Base-by-base conservation (phyloP, 176 grass and related monocot genomes). In the Pontederia paniculata region DNA sequence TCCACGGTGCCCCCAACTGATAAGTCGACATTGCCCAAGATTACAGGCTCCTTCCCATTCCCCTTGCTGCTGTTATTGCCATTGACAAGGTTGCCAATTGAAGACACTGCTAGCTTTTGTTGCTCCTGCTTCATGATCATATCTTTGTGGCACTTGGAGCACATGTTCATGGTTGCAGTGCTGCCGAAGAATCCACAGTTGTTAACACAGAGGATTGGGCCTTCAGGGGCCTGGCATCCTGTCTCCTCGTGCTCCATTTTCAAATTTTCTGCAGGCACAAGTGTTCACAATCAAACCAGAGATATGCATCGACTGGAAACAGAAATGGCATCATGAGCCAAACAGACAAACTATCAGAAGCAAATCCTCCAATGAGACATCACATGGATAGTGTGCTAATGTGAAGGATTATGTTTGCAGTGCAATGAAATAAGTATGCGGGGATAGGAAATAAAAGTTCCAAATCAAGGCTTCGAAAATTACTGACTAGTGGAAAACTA, bases 111-210 rank as follows among this genome's bases (percentile, higher is more conserved):
- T 49, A 76, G 65, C 1, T 65, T 78, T 60, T 19, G 20, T 47
- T 65, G 45, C 21, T 28, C 21, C 22, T 65, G 18, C 44, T 28
- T 42, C 9, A 51, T 8, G 7, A 42, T 50, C 21, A 17, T 44
- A 18, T 83, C 79, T 9, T 74, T 46, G 57, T 79, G 82, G 73
- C 84, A 88, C 67, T 79, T 82, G 1, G 84, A 88, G 52, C 84
- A 88, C 63, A 83, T 56, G 49, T 83, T 79, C 2, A 83, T 74
- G 0, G 79, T 76, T 17, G 80, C 73, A 20, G 75, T 15, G 57
- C 73, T 88, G 13, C 84, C 84, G 6, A 78, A 88, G 71, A 88
- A 88, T 42, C 84, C 84, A 49, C 84, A 88, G 47, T 79, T 83
- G 48, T 79, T 88, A 10, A 73, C 23, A 54, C 84, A 88, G 62